Base-by-base conservation (phyloP, 306 rosid species). In the Luffa acutangula region DNA sequence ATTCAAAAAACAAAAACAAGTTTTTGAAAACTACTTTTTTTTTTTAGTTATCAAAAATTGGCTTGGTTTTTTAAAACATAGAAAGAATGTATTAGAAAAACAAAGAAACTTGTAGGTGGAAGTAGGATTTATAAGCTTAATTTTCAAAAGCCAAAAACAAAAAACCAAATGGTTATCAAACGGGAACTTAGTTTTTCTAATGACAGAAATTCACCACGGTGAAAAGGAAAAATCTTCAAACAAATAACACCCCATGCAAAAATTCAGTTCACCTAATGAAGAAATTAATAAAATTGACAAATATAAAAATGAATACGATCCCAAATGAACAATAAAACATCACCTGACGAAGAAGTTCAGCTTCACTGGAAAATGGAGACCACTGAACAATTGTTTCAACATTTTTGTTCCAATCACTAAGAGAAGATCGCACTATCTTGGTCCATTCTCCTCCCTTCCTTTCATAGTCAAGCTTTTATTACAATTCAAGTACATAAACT, bases 291-390 rank as follows among this genome's bases (percentile, higher is more conserved):
- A 56, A 13, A 6, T 13, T 41, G 10, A 42, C 25, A 43, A 58
- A n/a, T 51, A 57, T 53, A 59, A 57, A 53, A 77, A 76, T 58
- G 25, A 54, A 80, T 54, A 71, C 10, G n/a, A 58, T 52, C 79
- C 59, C 33, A 78, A 57, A 45, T 12, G 25, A 17, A 15, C 57
- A 70, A 48, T 75, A 76, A 63, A 76, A 56, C 82, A 52, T 75
- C 84, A 87, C 92, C 88, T 94, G 97, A 72, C 81, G 86, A 66
- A 85, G 88, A 85, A 94, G 92, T 74, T 94, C 98, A n/a, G 80
- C 84, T 86, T 96, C 99, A 71, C 78, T 79, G 25, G 85, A 57
- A 85, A 91, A 93, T 42, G 99, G 99, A 57, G 99, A 91, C 99
- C 99, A 95, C 37, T 88, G 88, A 79, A 93, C 83, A 53, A 96